phyloP scores from a whole-genome alignment of 2,329 filamentous ascomycete species.

The Exophiala phaeomuriformis region DNA sequence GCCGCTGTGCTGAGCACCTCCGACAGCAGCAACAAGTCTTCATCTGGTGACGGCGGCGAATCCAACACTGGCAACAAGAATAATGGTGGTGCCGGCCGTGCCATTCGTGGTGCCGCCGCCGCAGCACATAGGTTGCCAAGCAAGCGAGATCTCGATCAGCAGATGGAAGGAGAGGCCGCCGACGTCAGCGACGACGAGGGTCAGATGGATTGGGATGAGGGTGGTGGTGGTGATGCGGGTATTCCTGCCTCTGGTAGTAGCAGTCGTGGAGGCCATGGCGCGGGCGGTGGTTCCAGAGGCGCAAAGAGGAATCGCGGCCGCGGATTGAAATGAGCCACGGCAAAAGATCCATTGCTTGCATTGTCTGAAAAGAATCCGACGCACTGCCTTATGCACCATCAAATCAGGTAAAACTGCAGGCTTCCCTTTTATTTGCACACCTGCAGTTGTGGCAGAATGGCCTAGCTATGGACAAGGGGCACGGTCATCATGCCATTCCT shows the following conservation, averaged over 20 bases:
- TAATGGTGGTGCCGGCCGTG: not conserved
- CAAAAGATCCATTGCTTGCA: too few relatives aligned
- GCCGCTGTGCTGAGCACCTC: slow-evolving; percentile 39
- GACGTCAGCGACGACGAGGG: slow-evolving; percentile 26
- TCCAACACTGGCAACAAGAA: slow-evolving; percentile 14
- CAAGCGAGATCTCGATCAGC: slow-evolving; percentile 39
- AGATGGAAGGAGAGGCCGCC: slow-evolving; percentile 32
- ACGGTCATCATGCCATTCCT: too few relatives aligned
- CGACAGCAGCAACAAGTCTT: too few relatives aligned
- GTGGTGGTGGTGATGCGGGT: slow-evolving; percentile 19
- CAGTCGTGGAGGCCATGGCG: slow-evolving; percentile 5
- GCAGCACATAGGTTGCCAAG: slow-evolving; percentile 27
- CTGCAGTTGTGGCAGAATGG: too few relatives aligned
- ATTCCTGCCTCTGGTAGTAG: not conserved
- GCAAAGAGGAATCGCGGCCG: slow-evolving; percentile 26
- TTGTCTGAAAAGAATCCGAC: too few relatives aligned
- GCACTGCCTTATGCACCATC: too few relatives aligned
- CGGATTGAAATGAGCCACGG: slow-evolving; percentile 8
- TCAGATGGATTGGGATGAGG: slow-evolving; percentile 30
- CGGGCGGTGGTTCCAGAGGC: slow-evolving; percentile 13
- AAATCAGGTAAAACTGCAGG: not conserved
- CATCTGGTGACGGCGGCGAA: slow-evolving; percentile 4
- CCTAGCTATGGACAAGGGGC: too few relatives aligned
- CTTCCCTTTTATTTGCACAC: not conserved
- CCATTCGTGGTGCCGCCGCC: not conserved